Percentiles rank a stretch among this genome's conserved stretches.
Evolutionary conservation across 108 stramenopile genomes (phyloP).

Genomic region (Aurantiochytrium sp.): DNA sequence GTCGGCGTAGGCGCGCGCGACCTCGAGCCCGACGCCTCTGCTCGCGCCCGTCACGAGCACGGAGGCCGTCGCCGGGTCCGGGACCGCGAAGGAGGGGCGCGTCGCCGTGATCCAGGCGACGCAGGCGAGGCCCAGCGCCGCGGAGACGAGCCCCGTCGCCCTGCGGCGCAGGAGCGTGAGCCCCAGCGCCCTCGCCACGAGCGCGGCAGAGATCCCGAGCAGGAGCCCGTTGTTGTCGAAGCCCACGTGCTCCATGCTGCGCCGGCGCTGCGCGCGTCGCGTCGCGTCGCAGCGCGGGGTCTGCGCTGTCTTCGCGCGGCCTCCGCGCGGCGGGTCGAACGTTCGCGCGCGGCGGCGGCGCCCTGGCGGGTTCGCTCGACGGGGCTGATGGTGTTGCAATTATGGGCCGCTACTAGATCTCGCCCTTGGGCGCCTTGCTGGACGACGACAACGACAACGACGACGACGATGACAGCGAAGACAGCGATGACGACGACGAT

Average conservation of each 20-base stretch:
- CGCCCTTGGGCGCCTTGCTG: no score
- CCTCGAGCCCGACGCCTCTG: background rate
- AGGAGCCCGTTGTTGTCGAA: background rate
- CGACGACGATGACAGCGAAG: no score
- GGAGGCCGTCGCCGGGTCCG: background rate
- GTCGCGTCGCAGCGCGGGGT: no score
- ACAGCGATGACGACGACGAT: no score
- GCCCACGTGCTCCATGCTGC: background rate
- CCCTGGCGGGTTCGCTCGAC: no score
- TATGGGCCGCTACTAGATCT: no score
- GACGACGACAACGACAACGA: no score
- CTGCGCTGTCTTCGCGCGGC: no score
- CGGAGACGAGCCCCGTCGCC: background rate
- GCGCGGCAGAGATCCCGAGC: background rate
- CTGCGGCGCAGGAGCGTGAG: background rate
- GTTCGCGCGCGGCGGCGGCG: no score
- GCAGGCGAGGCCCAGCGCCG: background rate
- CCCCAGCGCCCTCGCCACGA: background rate
- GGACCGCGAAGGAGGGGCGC: background rate
- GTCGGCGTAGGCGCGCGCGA: background rate
- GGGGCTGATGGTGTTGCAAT: no score
- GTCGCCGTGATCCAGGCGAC: background rate
- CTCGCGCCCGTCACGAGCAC: background rate
- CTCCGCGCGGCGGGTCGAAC: no score
- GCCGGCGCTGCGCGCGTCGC: no score